Evolutionary conservation across 106 monocot genomes (phyloP), one percentile per base, ranked within the genome.

Genomic region (Phalaenopsis equestris): DNA sequence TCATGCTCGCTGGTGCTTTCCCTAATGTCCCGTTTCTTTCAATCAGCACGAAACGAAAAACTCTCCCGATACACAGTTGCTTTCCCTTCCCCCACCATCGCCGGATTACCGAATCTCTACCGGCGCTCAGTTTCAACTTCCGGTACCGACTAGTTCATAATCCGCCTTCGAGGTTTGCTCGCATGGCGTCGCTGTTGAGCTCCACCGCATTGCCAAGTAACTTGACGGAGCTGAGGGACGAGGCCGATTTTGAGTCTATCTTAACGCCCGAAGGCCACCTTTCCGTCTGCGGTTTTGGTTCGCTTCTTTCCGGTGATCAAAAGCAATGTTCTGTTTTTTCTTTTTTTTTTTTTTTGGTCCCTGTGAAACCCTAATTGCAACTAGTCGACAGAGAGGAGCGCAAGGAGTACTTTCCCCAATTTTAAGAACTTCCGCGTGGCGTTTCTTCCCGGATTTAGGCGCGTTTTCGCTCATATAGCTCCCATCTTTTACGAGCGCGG

Each of bases 401-500:
- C 98, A 55, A 91, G 93, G 87, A 99, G 99, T 74, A 99, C 91
- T 24, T 99, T 99, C 76, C 95, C 93, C 17, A 87, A 99, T 74
- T 93, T 95, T 52, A 81, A 78, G 76, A 88, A 91, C 65, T 99
- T 99, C 47, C 75, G 93, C 56, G 77, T 93, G 19, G 99, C 87
- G 6, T 85, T 78, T 16, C 72, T 99, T 65, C 82, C 82, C 5
- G 95, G 95, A 15, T 99, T 99, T 82, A 88, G 99, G 79, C 92
- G 99, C 16, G 91, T 99, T 30, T 95, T 93, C n/a, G 85, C 91
- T 18, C 99, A 99, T 79, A 84, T 85, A 0, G 95, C 99, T 6
- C 99, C 99, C 8, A 90, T 99, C 36, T 99, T 99, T 86, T 99
- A 87, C 81, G 91, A 99, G 77, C 92, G 95, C 3, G 93, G 95